Percentiles rank a stretch among this genome's conserved stretches.
Evolutionary conservation across 352 stramenopile species (phyloP).

Genomic region (Peronospora tabacina): DNA sequence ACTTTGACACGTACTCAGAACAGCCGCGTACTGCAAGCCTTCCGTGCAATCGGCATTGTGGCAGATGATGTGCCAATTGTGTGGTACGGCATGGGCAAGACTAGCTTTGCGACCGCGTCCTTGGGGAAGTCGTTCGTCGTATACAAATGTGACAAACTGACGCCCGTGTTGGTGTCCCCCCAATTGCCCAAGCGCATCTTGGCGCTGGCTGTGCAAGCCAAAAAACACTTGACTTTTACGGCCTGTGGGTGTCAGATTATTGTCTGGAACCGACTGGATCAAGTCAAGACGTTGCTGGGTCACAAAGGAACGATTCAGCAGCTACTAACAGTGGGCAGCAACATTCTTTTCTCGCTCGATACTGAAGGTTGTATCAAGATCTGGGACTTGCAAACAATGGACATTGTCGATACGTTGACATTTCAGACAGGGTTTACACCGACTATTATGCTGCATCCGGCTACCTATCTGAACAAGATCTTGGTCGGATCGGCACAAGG

Average conservation of each 20-base stretch:
- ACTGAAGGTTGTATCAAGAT: constrained; percentile 43
- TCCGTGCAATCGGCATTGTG: constrained; percentile 87
- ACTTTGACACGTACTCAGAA: constrained; percentile 49
- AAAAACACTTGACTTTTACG: constrained; percentile 73
- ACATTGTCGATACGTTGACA: constrained; percentile 43
- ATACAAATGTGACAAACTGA: constrained; percentile 87
- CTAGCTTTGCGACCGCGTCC: constrained; percentile 83
- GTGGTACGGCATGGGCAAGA: constrained; percentile 80
- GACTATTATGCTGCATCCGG: constrained; percentile 80
- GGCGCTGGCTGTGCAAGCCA: constrained; percentile 48
- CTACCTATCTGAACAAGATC: constrained; percentile 93
- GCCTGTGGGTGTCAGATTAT: constrained; percentile 64
- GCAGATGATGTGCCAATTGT: constrained; percentile 83
- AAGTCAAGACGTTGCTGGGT: constrained; percentile 45
- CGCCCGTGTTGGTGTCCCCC: constrained; percentile 72
- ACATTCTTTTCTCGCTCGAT: constrained; percentile 67
- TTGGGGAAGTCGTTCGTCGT: constrained; percentile 89
- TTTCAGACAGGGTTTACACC: constrained; percentile 59
- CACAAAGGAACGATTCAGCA: constrained; percentile 55
- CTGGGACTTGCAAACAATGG: constrained; percentile 62
- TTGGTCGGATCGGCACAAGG: constrained; percentile 83
- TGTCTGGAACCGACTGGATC: constrained; percentile 61
- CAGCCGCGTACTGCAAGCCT: constrained; percentile 78
- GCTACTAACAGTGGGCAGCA: constrained; percentile 44
- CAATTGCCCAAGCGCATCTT: constrained; percentile 74